Percentiles rank a stretch among this genome's conserved stretches.
phyloP scores from a whole-genome alignment of 208 protist genomes.

The Acanthamoeba sp. region DNA sequence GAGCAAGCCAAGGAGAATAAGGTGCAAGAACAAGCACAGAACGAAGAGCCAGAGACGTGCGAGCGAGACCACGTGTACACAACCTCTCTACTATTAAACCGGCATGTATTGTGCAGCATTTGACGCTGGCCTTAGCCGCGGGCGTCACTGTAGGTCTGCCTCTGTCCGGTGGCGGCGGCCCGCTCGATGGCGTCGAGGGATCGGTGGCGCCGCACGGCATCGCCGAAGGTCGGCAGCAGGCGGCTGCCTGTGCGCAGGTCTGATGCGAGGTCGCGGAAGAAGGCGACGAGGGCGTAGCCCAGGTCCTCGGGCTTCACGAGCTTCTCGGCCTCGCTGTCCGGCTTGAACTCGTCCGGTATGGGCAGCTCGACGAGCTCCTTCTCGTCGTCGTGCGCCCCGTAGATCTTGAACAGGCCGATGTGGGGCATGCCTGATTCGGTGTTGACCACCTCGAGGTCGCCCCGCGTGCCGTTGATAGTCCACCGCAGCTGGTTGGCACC shows the following conservation, averaged over 20 bases:
- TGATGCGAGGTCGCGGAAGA: neutral
- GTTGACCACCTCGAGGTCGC: constrained; percentile 26
- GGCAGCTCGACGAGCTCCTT: constrained; percentile 30
- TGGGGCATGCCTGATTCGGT: neutral
- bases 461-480: constrained; percentile 24
- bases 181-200: constrained; percentile 25
- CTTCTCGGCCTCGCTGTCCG: neutral
- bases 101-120: too few species aligned
- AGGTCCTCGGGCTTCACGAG: neutral
- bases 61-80: too few species aligned
- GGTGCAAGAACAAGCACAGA: too few species aligned
- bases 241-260: neutral
- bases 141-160: constrained; percentile 15
- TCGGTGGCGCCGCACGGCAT: neutral
- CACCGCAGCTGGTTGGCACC: neutral
- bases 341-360: constrained; percentile 1
- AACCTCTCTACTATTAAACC: too few species aligned
- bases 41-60: too few species aligned
- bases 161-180: constrained; percentile 1
- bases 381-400: constrained; percentile 22
- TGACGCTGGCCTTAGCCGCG: too few species aligned
- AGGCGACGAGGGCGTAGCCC: neutral
- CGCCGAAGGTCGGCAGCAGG: neutral
- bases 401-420: neutral
- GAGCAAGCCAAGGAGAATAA: too few species aligned